These are phyloP conservation scores for Glycine soja DNA, from an alignment of 306 rosid genomes.

Conservation along the genomic window DNA sequence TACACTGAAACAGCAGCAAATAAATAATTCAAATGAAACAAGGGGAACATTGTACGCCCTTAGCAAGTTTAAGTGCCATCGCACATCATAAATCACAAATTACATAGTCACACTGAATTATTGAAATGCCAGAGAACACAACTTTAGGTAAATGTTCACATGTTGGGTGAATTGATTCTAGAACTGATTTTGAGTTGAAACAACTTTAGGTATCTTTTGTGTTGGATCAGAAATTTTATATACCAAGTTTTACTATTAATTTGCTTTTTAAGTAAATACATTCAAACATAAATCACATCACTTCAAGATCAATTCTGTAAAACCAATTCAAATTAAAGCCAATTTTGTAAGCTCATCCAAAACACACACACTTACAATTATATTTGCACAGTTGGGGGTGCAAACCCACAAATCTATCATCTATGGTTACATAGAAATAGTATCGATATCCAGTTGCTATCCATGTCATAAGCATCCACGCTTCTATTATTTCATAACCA, in stretches of 20 bases:
- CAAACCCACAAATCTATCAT: conserved; percentile 33
- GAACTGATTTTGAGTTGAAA: neutral
- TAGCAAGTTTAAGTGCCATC: conserved; percentile 9
- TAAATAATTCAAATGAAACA: neutral
- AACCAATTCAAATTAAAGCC: neutral
- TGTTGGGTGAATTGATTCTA: neutral
- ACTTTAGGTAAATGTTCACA: neutral
- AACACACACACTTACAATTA: neutral
- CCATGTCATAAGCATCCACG: neutral
- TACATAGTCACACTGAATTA: neutral
- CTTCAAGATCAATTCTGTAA: neutral
- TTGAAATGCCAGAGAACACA: neutral
- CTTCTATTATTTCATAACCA: conserved; percentile 34
- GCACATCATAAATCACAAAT: conserved; percentile 29
- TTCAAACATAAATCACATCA: neutral
- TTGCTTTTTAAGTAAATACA: neutral
- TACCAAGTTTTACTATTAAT: neutral
- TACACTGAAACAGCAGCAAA: conserved; percentile 9
- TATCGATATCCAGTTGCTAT: neutral
- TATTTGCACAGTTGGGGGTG: neutral
- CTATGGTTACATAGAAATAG: neutral
- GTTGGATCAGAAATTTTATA: neutral
- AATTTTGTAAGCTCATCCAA: neutral
- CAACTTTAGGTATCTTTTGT: neutral
- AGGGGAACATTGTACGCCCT: neutral